A percentile compares a stretch with the other conserved stretches of the same genome.
These are phyloP conservation scores for Seiridium cupressi DNA, from an alignment of 2,329 filamentous ascomycete genomes.

Conservation along the genomic window DNA sequence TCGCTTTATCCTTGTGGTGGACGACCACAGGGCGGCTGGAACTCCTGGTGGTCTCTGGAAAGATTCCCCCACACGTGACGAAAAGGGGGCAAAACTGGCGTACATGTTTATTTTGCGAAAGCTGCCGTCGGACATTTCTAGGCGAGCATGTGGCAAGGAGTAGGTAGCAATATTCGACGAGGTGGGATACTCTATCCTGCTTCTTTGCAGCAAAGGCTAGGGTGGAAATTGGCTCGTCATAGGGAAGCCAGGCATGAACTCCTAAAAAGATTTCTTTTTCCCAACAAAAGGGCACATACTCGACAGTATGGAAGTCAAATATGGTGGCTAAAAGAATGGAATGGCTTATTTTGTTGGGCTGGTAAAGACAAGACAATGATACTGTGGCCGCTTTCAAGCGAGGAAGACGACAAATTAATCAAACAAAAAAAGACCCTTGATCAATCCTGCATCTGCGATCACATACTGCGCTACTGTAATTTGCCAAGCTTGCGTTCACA, in stretches of 20 bases:
- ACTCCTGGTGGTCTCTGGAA: conserved; percentile 25
- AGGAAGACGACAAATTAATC: conserved; percentile 21
- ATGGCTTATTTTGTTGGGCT: conserved; percentile 21
- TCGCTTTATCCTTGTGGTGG: conserved; percentile 31
- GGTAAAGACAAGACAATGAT: conserved; percentile 16
- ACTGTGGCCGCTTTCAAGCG: conserved; percentile 20
- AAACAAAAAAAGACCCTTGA: conserved; percentile 21
- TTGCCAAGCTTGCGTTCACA: background rate
- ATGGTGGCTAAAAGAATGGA: conserved; percentile 23
- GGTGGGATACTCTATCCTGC: conserved; percentile 11
- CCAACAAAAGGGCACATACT: conserved; percentile 21
- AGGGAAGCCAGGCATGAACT: conserved; percentile 27
- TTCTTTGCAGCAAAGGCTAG: conserved; percentile 19
- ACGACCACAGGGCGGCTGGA: conserved; percentile 28
- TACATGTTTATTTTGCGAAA: conserved; percentile 29
- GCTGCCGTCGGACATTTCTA: conserved; percentile 9
- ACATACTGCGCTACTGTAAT: background rate
- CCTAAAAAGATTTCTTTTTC: conserved; percentile 31
- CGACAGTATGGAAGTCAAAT: conserved; percentile 15
- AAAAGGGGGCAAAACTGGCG: conserved; percentile 23
- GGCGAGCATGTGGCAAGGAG: conserved; percentile 17
- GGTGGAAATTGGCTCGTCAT: conserved; percentile 23
- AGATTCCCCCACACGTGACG: conserved; percentile 24
- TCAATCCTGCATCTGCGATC: background rate
- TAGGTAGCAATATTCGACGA: conserved; percentile 18